Percentiles rank a stretch among this genome's conserved stretches.
These are phyloP conservation scores for Metschnikowia santaceciliae DNA, from an alignment of 805 yeast genomes.

Conservation along the genomic window DNA sequence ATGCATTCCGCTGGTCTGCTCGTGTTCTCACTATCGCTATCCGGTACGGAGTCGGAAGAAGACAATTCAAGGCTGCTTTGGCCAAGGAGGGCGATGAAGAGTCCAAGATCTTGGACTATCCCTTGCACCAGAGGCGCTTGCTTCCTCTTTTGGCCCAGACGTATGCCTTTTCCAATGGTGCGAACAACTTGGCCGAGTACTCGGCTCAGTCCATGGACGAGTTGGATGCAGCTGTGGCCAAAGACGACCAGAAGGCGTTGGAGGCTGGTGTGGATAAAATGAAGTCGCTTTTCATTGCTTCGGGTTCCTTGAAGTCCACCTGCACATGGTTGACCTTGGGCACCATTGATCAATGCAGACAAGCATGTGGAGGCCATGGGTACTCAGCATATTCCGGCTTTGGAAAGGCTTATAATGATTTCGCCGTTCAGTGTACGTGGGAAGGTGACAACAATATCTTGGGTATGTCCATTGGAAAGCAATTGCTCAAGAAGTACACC, in stretches of 20 bases:
- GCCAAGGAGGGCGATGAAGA: conserved; percentile 43
- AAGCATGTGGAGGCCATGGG: conserved; percentile 95
- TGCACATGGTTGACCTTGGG: conserved; percentile 82
- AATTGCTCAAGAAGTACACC: conserved; percentile 53
- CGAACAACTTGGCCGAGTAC: conserved; percentile 54
- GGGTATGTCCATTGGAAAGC: conserved; percentile 79
- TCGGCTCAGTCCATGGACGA: conserved; percentile 47
- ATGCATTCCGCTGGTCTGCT: conserved; percentile 76
- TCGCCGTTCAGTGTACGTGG: conserved; percentile 99
- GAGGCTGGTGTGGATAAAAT: conserved; percentile 51
- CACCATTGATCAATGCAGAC: conserved; percentile 85
- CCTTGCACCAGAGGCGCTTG: conserved; percentile 83
- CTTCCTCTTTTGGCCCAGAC: conserved; percentile 80
- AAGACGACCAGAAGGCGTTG: conserved; percentile 45
- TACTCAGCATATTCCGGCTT: conserved; percentile 90
- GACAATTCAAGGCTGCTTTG: conserved; percentile 62
- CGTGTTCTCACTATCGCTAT: conserved; percentile 80
- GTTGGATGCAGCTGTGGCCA: conserved; percentile 52
- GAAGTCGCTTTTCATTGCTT: conserved; percentile 75
- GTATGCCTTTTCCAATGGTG: conserved; percentile 71
- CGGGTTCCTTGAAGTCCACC: conserved; percentile 86
- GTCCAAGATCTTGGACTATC: conserved; percentile 76
- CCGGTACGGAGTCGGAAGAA: conserved; percentile 84
- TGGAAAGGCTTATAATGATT: conserved; percentile 83
- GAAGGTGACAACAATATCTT: conserved; percentile 93